A percentile compares a stretch with the other conserved stretches of the same genome.
Evolutionary conservation across 768 basidiomycete genomes (phyloP).

Genomic region (Psilocybe azurescens): DNA sequence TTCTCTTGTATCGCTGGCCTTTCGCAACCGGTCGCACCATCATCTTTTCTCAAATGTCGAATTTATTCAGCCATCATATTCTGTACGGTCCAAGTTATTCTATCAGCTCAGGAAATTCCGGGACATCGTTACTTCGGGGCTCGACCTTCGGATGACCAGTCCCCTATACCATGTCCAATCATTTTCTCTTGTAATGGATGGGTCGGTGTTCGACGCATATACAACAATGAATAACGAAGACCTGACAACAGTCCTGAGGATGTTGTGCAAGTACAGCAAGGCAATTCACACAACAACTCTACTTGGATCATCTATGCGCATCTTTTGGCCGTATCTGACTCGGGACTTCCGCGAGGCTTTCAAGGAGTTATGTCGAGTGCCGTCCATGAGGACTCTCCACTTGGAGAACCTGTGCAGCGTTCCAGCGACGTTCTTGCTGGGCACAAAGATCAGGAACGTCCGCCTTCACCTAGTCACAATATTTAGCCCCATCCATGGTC

Average conservation of each 20-base stretch:
- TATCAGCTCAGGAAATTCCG: conserved; percentile 10
- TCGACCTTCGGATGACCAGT: conserved; percentile 11
- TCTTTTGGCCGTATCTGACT: conserved; percentile 18
- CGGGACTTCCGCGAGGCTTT: conserved; percentile 17
- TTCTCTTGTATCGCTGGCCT: conserved; percentile 16
- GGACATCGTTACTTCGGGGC: conserved; percentile 11
- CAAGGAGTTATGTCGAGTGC: conserved; percentile 10
- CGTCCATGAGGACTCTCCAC: conserved; percentile 14
- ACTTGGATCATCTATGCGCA: conserved; percentile 18
- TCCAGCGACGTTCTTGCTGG: conserved; percentile 16
- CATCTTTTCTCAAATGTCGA: conserved; percentile 18
- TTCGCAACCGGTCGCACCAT: conserved; percentile 19
- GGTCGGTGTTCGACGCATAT: conserved; percentile 23
- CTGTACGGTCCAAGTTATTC: conserved; percentile 8
- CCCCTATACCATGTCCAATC: conserved; percentile 17
- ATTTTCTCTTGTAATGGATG: conserved; percentile 20
- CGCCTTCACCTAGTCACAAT: conserved; percentile 19
- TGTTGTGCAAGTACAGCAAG: conserved; percentile 4
- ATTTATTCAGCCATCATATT: conserved; percentile 16
- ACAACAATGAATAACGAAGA: conserved; percentile 19
- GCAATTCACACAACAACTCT: conserved; percentile 10
- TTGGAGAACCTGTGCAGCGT: conserved; percentile 22
- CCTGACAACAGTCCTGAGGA: conserved; percentile 11
- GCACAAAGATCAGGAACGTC: conserved; percentile 17
- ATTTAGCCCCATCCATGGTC: conserved; percentile 1